Percentiles rank a stretch among this genome's conserved stretches.
Conservation (phyloP, 345 rosid species). For the Cardamine occulta region DNA sequence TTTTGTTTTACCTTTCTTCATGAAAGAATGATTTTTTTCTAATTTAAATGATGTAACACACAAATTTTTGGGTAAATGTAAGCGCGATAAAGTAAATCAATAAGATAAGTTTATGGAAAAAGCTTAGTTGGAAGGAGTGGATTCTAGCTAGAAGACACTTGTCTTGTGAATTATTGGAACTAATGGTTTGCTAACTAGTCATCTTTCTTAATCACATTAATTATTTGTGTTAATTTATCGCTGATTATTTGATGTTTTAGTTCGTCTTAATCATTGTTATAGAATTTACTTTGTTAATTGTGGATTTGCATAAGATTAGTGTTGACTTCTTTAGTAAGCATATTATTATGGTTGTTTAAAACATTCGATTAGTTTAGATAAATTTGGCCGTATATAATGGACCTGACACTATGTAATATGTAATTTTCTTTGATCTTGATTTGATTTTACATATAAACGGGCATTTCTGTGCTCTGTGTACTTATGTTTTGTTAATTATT, state of each 20-base stretch:
- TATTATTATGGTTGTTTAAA: neutral
- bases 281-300: neutral
- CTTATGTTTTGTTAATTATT: neutral
- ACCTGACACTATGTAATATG: too few species aligned
- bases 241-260: neutral
- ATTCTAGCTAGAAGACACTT: constrained; percentile 33
- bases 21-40: constrained; percentile 3
- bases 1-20: neutral
- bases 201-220: neutral
- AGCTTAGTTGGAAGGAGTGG: constrained; percentile 34
- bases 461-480: neutral
- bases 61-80: neutral
- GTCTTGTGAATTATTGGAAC: constrained; percentile 20
- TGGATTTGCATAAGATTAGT: neutral
- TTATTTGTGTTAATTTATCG: neutral
- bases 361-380: neutral
- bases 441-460: constrained; percentile 1
- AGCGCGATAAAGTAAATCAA: constrained; percentile 24
- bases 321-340: neutral
- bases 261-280: neutral
- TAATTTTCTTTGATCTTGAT: constrained; percentile 11
- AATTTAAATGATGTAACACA: neutral
- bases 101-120: constrained; percentile 16
- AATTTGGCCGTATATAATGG: neutral
- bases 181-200: constrained; percentile 9